Conservation (phyloP, 495 filamentous ascomycete species). For the Filosporella fistucella region DNA sequence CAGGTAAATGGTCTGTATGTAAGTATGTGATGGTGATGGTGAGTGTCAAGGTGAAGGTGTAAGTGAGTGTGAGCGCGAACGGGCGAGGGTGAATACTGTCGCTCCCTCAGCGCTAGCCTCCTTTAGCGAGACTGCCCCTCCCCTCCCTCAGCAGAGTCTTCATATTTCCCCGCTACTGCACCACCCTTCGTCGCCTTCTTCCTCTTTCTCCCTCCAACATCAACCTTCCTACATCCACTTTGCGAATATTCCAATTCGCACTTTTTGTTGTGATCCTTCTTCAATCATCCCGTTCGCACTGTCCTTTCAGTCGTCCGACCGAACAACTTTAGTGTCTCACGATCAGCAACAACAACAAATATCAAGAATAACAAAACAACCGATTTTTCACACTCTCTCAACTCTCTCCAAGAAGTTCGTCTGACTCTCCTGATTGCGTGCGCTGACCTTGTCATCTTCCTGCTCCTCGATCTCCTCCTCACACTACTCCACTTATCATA, state of each 20-base stretch:
- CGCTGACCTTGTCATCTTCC: conserved; percentile 22
- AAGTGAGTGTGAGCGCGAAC: not conserved
- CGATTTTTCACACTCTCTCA: conserved; percentile 1
- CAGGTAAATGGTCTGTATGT: too few species aligned
- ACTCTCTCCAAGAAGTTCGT: conserved; percentile 25
- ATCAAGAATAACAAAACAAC: not conserved
- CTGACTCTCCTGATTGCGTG: conserved; percentile 25
- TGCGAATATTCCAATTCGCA: conserved; percentile 8
- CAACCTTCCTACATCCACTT: too few species aligned
- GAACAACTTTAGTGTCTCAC: conserved; percentile 17
- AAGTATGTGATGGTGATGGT: too few species aligned
- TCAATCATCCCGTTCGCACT: conserved; percentile 16
- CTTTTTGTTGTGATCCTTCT: conserved; percentile 4
- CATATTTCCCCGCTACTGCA: conserved; percentile 22
- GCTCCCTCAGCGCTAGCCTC: not conserved
- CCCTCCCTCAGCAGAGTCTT: conserved; percentile 16
- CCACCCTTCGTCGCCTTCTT: conserved; percentile 10
- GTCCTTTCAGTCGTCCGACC: conserved; percentile 28
- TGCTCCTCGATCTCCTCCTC: conserved; percentile 18
- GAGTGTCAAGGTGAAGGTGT: not conserved
- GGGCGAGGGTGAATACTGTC: too few species aligned
- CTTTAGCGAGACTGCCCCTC: not conserved
- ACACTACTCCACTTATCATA: conserved; percentile 13
- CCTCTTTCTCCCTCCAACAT: conserved; percentile 15
- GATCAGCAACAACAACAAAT: conserved; percentile 4